Evolutionary conservation across 2,329 filamentous ascomycete genomes (phyloP).

Genomic region (Ophiostoma himal-ulmi): DNA sequence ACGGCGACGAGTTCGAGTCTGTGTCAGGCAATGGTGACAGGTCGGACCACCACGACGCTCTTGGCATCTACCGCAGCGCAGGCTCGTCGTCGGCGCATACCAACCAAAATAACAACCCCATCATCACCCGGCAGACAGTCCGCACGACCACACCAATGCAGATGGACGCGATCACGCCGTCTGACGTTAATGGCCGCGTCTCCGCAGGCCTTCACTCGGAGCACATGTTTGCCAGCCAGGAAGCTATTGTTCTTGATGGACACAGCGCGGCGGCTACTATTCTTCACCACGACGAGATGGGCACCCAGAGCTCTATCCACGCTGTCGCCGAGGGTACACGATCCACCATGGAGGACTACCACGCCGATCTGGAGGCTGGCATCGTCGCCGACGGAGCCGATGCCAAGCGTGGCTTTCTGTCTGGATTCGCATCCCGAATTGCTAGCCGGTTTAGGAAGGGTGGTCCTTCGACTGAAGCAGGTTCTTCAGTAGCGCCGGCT

Average conservation of each 20-base stretch:
- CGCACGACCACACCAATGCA: conserved; percentile 17
- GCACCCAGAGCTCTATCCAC: background rate
- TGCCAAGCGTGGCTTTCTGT: conserved; percentile 13
- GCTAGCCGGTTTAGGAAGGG: conserved; percentile 17
- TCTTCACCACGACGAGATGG: background rate
- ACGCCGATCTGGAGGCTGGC: background rate
- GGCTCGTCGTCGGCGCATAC: conserved; percentile 8
- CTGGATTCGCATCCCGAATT: conserved; percentile 18
- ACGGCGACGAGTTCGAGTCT: background rate
- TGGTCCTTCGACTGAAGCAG: background rate
- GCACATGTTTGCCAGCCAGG: conserved; percentile 19
- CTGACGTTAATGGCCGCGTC: background rate
- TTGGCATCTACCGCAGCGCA: conserved; percentile 19
- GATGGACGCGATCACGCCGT: conserved; percentile 6
- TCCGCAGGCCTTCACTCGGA: conserved; percentile 4
- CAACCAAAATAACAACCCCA: conserved; percentile 15
- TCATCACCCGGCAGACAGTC: conserved; percentile 18
- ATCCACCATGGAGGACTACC: conserved; percentile 10
- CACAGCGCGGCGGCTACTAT: background rate
- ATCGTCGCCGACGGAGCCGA: background rate
- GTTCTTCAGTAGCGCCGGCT: background rate
- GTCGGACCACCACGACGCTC: conserved; percentile 14
- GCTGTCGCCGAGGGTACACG: conserved; percentile 16
- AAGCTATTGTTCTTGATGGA: conserved; percentile 22
- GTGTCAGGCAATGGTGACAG: conserved; percentile 8